Evolutionary conservation across 306 rosid species (phyloP).

Genomic region (Senna tora): DNA sequence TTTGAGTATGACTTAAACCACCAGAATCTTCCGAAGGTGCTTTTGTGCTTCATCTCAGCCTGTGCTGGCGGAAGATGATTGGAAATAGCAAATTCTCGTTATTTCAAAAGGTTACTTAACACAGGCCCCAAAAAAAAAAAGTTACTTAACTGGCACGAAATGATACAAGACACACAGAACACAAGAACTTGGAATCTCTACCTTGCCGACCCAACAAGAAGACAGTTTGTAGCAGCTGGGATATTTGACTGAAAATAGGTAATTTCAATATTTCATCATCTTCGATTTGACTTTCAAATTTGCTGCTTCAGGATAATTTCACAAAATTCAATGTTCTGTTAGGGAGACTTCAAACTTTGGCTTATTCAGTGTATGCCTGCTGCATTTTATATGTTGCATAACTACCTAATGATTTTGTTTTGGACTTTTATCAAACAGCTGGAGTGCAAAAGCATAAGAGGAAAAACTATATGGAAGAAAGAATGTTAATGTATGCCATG

Average conservation of each 20-base stretch:
- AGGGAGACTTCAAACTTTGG: background rate
- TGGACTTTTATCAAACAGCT: background rate
- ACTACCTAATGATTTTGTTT: background rate
- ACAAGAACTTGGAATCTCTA: slow-evolving; percentile 3
- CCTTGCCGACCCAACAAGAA: slow-evolving; percentile 3
- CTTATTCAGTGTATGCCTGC: background rate
- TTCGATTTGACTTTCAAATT: background rate
- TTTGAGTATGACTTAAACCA: background rate
- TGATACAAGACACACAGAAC: background rate
- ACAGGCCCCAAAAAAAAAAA: too few species aligned
- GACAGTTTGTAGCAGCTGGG: background rate
- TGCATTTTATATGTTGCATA: background rate
- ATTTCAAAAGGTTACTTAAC: background rate
- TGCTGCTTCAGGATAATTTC: background rate
- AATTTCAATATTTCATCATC: background rate
- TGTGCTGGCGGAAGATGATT: background rate
- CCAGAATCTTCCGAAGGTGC: background rate
- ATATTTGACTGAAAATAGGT: slow-evolving; percentile 21
- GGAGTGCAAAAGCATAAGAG: background rate
- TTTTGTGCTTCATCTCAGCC: background rate
- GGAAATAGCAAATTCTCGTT: background rate
- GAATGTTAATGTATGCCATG: background rate
- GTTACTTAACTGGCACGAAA: background rate
- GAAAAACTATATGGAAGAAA: background rate
- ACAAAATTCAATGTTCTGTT: background rate